Conservation (phyloP, 1,139 yeast species). For the Spathaspora sp. region DNA sequence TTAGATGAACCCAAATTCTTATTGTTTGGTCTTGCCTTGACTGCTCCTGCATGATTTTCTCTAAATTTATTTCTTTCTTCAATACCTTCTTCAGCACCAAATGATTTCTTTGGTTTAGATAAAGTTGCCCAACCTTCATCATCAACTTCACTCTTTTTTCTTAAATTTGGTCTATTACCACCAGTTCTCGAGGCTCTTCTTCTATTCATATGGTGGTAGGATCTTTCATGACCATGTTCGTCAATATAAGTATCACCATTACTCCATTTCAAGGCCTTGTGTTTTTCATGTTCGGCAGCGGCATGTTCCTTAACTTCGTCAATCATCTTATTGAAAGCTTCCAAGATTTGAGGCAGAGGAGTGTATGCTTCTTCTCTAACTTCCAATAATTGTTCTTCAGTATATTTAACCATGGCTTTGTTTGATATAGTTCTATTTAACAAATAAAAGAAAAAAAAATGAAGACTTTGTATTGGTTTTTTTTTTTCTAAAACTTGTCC, state of each 20-base stretch:
- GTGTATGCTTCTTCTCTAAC: constrained; percentile 56
- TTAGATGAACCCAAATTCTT: constrained; percentile 73
- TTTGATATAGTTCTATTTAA: not conserved
- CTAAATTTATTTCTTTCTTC: constrained; percentile 51
- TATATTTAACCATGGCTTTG: constrained; percentile 55
- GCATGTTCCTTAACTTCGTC: constrained; percentile 58
- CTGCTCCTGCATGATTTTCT: no score
- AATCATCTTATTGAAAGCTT: constrained; percentile 62
- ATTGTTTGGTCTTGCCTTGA: constrained; percentile 65
- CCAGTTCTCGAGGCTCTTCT: constrained; percentile 59
- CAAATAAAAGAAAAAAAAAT: no score
- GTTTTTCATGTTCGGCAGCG: constrained; percentile 33
- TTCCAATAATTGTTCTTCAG: constrained; percentile 66
- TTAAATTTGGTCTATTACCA: constrained; percentile 52
- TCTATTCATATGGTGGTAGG: constrained; percentile 51
- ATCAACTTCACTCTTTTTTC: constrained; percentile 63
- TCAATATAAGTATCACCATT: constrained; percentile 52
- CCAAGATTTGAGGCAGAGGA: constrained; percentile 62
- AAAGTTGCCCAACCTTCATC: constrained; percentile 84
- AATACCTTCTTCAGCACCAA: constrained; percentile 47
- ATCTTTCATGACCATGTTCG: constrained; percentile 48
- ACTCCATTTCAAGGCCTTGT: constrained; percentile 31
- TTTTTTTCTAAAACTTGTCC: no score
- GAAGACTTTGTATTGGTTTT: no score
- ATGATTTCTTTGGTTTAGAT: constrained; percentile 42